Percentiles rank a stretch among this genome's conserved stretches.
These are phyloP conservation scores for Thermochaetoides dissita DNA, from an alignment of 2,329 filamentous ascomycete species.

Conservation along the genomic window DNA sequence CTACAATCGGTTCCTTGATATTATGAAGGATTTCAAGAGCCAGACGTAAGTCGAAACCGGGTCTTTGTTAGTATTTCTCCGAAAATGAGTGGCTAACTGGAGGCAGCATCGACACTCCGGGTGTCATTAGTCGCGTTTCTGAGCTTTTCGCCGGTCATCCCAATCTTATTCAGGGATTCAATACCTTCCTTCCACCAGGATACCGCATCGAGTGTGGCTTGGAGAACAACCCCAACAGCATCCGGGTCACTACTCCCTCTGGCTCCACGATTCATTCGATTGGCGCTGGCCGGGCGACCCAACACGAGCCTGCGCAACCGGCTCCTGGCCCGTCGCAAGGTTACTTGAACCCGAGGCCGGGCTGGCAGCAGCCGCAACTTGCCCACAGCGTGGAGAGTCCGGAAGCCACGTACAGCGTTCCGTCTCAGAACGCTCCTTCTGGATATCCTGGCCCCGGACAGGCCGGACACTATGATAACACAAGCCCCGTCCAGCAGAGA, in stretches of 20 bases:
- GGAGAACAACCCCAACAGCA: slow-evolving; percentile 87
- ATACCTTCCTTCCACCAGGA: slow-evolving; percentile 89
- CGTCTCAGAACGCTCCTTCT: slow-evolving; percentile 34
- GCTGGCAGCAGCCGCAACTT: slow-evolving; percentile 40
- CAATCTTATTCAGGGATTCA: slow-evolving; percentile 91
- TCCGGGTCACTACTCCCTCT: slow-evolving; percentile 91
- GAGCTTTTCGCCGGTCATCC: slow-evolving; percentile 92
- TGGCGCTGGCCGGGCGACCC: slow-evolving; percentile 34
- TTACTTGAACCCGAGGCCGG: slow-evolving; percentile 30
- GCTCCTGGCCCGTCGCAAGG: slow-evolving; percentile 26
- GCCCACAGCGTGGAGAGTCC: slow-evolving; percentile 50
- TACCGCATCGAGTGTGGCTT: slow-evolving; percentile 94
- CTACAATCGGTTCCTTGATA: slow-evolving; percentile 91
- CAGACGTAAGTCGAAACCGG: slow-evolving; percentile 54
- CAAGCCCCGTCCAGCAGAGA: slow-evolving; percentile 19
- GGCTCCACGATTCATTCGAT: slow-evolving; percentile 93
- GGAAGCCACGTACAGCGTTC: slow-evolving; percentile 47
- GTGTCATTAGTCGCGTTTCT: slow-evolving; percentile 92
- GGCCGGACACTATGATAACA: slow-evolving; percentile 19
- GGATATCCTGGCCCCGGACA: slow-evolving; percentile 29
- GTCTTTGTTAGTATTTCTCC: not conserved
- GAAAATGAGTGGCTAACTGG: slow-evolving; percentile 6
- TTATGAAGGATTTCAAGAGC: slow-evolving; percentile 99
- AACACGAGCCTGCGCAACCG: slow-evolving; percentile 29
- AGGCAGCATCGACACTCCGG: slow-evolving; percentile 77